A percentile compares a stretch with the other conserved stretches of the same genome.
Evolutionary conservation across 306 rosid species (phyloP).

Genomic region (Quillaja saponaria): DNA sequence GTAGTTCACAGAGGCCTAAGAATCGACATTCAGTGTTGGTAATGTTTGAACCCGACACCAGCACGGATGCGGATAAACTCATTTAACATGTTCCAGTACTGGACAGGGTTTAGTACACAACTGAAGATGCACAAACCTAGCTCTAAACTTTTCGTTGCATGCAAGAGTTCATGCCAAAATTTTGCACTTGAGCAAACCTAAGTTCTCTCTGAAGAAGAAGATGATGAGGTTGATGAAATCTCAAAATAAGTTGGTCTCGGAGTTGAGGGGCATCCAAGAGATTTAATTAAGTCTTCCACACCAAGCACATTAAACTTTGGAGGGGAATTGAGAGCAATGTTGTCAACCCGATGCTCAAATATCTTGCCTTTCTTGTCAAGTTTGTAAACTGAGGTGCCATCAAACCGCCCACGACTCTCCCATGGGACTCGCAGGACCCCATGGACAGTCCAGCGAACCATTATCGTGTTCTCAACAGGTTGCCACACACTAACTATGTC

Average conservation of each 20-base stretch:
- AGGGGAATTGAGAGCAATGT: constrained; percentile 61
- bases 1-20: no score
- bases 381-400: constrained; percentile 83
- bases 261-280: constrained; percentile 77
- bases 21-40: no score
- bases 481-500: constrained; percentile 74
- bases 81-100: background rate
- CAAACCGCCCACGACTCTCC: constrained; percentile 86
- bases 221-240: constrained; percentile 43
- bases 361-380: constrained; percentile 90
- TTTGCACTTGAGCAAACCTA: constrained; percentile 22
- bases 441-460: constrained; percentile 88
- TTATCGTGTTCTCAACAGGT: constrained; percentile 69
- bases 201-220: constrained; percentile 37
- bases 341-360: constrained; percentile 75
- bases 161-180: constrained; percentile 53
- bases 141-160: constrained; percentile 30
- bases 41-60: no score
- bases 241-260: constrained; percentile 82
- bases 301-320: constrained; percentile 60
- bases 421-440: constrained; percentile 88
- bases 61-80: no score
- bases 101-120: constrained; percentile 10
- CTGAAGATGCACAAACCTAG: constrained; percentile 27
- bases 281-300: constrained; percentile 59